Evolutionary conservation across 768 basidiomycete genomes (phyloP).

Genomic region (Serendipita sp.): DNA sequence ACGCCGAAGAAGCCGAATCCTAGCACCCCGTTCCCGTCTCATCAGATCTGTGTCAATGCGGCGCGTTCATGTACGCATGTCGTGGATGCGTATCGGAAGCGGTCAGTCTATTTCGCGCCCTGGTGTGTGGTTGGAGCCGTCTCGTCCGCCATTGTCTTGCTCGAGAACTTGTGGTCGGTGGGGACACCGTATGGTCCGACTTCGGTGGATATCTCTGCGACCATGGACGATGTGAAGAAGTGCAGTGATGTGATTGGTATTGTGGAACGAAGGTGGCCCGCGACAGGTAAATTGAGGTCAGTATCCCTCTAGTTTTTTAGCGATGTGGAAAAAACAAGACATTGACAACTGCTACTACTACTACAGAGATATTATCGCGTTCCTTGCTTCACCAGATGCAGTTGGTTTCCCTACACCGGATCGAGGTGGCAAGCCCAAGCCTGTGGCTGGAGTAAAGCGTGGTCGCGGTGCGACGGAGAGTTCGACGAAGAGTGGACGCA

Average conservation of each 20-base stretch:
- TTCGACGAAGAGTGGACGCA: neutral
- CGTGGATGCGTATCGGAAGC: constrained; percentile 33
- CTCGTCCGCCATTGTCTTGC: constrained; percentile 37
- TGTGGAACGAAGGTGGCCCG: constrained; percentile 18
- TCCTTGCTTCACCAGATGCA: neutral
- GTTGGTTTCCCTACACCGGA: neutral
- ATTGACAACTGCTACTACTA: neutral
- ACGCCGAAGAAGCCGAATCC: constrained; percentile 34
- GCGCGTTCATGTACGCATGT: constrained; percentile 62
- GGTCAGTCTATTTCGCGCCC: constrained; percentile 16
- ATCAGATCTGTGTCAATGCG: constrained; percentile 68
- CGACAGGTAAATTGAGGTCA: constrained; percentile 1
- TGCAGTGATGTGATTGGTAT: constrained; percentile 38
- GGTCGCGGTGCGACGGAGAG: neutral
- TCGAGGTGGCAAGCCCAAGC: neutral
- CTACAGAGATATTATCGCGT: neutral
- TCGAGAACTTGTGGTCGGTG: constrained; percentile 47
- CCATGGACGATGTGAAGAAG: constrained; percentile 43
- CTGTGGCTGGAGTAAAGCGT: neutral
- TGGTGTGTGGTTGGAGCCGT: constrained; percentile 27
- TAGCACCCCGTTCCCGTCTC: constrained; percentile 38
- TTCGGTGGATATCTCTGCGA: constrained; percentile 28
- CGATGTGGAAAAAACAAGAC: too few species aligned
- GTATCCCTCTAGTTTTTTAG: neutral
- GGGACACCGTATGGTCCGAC: constrained; percentile 31